Conservation (phyloP, 2,329 filamentous ascomycete species). For the Ceratocystis lukuohia region DNA sequence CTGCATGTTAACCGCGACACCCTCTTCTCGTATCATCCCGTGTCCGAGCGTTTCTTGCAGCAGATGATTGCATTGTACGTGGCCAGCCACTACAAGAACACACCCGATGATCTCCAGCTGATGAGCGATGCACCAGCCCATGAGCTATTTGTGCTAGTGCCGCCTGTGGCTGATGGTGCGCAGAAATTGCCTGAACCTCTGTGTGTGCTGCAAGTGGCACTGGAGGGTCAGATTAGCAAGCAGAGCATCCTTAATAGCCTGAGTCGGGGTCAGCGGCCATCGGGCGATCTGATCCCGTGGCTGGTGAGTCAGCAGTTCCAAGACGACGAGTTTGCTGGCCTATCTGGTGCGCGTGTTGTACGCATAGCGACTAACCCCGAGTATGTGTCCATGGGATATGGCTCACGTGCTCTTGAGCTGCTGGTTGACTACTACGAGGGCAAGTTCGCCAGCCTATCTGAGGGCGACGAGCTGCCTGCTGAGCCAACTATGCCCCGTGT, state of each 20-base stretch:
- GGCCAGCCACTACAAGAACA: constrained; percentile 95
- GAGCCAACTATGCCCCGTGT: constrained; percentile 58
- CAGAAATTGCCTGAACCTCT: constrained; percentile 80
- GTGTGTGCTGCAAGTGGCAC: constrained; percentile 83
- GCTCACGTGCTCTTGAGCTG: constrained; percentile 73
- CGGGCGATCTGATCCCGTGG: constrained; percentile 94
- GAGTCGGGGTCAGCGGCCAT: constrained; percentile 74
- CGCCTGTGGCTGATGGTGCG: constrained; percentile 64
- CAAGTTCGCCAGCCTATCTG: constrained; percentile 73
- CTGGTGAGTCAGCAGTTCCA: constrained; percentile 96
- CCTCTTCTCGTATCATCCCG: constrained; percentile 92
- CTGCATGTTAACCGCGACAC: constrained; percentile 93
- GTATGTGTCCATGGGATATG: constrained; percentile 85
- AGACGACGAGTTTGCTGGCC: constrained; percentile 85
- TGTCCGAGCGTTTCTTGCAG: constrained; percentile 92
- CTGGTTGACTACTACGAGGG: constrained; percentile 89
- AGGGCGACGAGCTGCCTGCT: constrained; percentile 43
- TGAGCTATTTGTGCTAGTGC: constrained; percentile 86
- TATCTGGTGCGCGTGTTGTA: constrained; percentile 84
- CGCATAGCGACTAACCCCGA: constrained; percentile 95
- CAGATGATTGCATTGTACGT: constrained; percentile 98
- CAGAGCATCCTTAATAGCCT: constrained; percentile 84
- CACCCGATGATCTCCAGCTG: constrained; percentile 91
- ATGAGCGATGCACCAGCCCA: constrained; percentile 97
- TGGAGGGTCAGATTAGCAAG: constrained; percentile 89